Evolutionary conservation across 768 basidiomycete genomes (phyloP).

Genomic region (Boletus rufocinnamomeus): DNA sequence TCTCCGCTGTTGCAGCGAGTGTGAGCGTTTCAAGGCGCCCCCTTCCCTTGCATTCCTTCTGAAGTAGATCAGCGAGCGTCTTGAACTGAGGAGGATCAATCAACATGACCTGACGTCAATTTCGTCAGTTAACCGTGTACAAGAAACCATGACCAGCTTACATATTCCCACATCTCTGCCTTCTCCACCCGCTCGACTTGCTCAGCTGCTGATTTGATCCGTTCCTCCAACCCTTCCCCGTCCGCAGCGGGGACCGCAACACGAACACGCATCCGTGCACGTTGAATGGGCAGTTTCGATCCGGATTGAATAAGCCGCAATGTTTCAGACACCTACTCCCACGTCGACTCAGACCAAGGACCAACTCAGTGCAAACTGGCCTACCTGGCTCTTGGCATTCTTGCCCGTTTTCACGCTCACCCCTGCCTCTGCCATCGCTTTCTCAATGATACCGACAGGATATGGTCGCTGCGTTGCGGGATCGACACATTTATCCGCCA

Average conservation of each 20-base stretch:
- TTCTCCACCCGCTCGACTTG: constrained; percentile 83
- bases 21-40: constrained; percentile 84
- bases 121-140: constrained; percentile 13
- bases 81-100: constrained; percentile 95
- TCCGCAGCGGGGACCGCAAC: constrained; percentile 71
- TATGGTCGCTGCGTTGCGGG: constrained; percentile 88
- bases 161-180: constrained; percentile 83
- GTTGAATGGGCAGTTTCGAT: constrained; percentile 88
- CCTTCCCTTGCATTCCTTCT: constrained; percentile 87
- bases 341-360: background rate
- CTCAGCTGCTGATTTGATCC: constrained; percentile 72
- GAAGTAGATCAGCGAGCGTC: constrained; percentile 83
- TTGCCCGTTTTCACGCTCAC: constrained; percentile 89
- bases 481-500: constrained; percentile 95
- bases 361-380: constrained; percentile 8
- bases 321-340: constrained; percentile 79
- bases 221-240: constrained; percentile 66
- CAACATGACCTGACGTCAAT: constrained; percentile 66
- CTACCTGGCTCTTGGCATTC: constrained; percentile 91
- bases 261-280: constrained; percentile 90
- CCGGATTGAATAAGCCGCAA: constrained; percentile 80
- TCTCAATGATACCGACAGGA: constrained; percentile 94
- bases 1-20: constrained; percentile 61
- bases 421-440: constrained; percentile 94
- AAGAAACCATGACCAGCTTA: constrained; percentile 43